A percentile compares a stretch with the other conserved stretches of the same genome.
These are phyloP conservation scores for Physocladia obscura DNA, from an alignment of 192 early-diverging fungal genomes.

Conservation along the genomic window DNA sequence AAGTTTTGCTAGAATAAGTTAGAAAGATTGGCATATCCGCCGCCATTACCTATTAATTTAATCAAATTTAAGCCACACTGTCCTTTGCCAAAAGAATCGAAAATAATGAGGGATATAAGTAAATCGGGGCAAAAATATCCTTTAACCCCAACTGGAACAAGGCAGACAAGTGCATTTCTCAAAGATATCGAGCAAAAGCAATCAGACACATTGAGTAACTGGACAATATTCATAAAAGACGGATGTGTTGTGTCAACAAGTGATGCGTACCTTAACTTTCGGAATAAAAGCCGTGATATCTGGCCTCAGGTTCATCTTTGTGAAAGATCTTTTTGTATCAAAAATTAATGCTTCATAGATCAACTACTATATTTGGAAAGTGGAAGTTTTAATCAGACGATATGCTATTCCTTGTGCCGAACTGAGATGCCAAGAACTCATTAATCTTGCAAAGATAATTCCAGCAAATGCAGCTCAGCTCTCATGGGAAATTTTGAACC, in stretches of 20 bases:
- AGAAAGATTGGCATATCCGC: conserved; percentile 11
- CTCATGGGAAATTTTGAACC: background rate
- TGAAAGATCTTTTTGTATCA: background rate
- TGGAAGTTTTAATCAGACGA: background rate
- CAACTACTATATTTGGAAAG: conserved; percentile 3
- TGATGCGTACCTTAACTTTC: conserved; percentile 20
- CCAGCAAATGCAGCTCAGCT: background rate
- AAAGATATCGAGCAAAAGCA: background rate
- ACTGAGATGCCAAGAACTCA: conserved; percentile 8
- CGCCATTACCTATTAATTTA: background rate
- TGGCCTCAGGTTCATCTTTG: conserved; percentile 23
- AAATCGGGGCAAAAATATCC: background rate
- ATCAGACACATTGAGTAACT: conserved; percentile 19
- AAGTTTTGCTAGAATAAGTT: background rate
- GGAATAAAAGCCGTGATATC: background rate
- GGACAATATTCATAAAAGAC: conserved; percentile 26
- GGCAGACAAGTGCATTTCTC: conserved; percentile 5
- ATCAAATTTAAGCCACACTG: background rate
- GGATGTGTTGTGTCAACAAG: conserved; percentile 13
- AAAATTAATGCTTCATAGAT: background rate
- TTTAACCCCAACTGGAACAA: background rate
- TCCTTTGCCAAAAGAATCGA: background rate
- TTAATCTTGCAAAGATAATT: background rate
- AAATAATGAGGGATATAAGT: background rate
- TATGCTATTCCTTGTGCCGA: conserved; percentile 27